Evolutionary conservation across 2,329 filamentous ascomycete genomes (phyloP).

Genomic region (Cladosporium sp.): DNA sequence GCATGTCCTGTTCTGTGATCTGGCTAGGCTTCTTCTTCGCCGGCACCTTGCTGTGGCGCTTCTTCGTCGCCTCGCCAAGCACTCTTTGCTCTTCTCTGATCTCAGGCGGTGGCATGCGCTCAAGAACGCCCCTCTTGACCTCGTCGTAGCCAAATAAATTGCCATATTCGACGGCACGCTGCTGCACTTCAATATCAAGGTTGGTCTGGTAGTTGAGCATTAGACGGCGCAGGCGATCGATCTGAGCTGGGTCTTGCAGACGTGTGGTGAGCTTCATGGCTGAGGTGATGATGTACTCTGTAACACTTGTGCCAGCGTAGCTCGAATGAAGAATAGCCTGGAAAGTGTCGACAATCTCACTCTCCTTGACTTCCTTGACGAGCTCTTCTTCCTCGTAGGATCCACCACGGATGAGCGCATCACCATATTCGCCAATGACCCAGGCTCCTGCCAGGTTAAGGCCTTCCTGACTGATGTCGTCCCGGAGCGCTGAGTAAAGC

Average conservation of each 20-base stretch:
- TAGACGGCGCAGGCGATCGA: conserved; percentile 80
- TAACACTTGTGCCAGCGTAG: conserved; percentile 86
- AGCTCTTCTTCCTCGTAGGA: conserved; percentile 94
- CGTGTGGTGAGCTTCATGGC: conserved; percentile 93
- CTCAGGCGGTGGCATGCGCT: conserved; percentile 97
- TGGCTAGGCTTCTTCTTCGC: conserved; percentile 76
- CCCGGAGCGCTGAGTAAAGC: conserved; percentile 84
- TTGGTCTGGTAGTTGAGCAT: conserved; percentile 78
- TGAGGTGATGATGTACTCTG: conserved; percentile 93
- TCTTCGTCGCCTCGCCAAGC: conserved; percentile 70
- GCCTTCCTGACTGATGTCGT: conserved; percentile 96
- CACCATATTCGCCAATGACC: conserved; percentile 97
- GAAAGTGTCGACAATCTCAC: conserved; percentile 91
- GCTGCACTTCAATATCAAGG: conserved; percentile 92
- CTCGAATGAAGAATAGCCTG: conserved; percentile 89
- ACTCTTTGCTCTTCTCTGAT: conserved; percentile 95
- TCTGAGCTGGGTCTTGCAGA: conserved; percentile 77
- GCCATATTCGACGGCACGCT: conserved; percentile 90
- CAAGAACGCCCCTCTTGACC: conserved; percentile 83
- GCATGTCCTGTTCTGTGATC: conserved; percentile 84
- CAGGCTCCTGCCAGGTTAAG: conserved; percentile 89
- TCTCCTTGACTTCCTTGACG: conserved; percentile 78
- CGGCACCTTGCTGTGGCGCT: conserved; percentile 52
- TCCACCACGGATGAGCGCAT: conserved; percentile 82
- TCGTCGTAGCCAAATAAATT: conserved; percentile 92